Conservation (phyloP, 2,329 filamentous ascomycete species). For the Hymenoscyphus infarciens region DNA sequence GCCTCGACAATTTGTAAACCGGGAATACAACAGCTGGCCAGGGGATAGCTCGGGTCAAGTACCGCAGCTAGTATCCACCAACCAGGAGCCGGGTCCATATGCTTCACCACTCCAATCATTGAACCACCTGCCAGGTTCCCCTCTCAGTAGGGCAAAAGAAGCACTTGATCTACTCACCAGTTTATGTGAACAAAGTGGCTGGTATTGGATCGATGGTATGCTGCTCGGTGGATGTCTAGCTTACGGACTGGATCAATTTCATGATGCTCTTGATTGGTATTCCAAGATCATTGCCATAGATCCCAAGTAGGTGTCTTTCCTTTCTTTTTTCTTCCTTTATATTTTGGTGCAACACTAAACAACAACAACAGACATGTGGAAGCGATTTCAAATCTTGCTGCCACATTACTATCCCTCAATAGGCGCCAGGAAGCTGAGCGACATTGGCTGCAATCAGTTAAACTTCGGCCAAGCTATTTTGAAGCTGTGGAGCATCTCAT, state of each 20-base stretch:
- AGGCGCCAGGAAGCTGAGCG: slow-evolving; percentile 79
- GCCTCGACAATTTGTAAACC: slow-evolving; percentile 6
- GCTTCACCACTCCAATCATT: slow-evolving; percentile 26
- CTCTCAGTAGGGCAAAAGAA: slow-evolving; percentile 48
- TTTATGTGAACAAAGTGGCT: slow-evolving; percentile 74
- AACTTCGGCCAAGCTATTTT: slow-evolving; percentile 79
- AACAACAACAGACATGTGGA: slow-evolving; percentile 63
- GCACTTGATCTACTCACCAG: slow-evolving; percentile 69
- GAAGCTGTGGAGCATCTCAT: slow-evolving; percentile 95
- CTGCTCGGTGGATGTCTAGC: slow-evolving; percentile 86
- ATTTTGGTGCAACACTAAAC: slow-evolving; percentile 12
- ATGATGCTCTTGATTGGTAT: slow-evolving; percentile 73
- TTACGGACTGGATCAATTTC: slow-evolving; percentile 83
- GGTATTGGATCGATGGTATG: slow-evolving; percentile 92
- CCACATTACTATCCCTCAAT: slow-evolving; percentile 79
- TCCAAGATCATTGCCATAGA: slow-evolving; percentile 57
- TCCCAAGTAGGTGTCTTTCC: slow-evolving; percentile 44
- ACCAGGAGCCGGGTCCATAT: slow-evolving; percentile 30
- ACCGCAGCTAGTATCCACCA: slow-evolving; percentile 17
- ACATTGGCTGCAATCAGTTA: slow-evolving; percentile 82
- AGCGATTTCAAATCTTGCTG: slow-evolving; percentile 88
- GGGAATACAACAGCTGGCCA: slow-evolving; percentile 20
- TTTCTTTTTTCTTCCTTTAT: slow-evolving; percentile 3
- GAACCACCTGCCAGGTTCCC: slow-evolving; percentile 18
- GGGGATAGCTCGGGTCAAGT: slow-evolving; percentile 14